Conservation (phyloP, 1,284 basidiomycete species). For the Trichosporon sp. region DNA sequence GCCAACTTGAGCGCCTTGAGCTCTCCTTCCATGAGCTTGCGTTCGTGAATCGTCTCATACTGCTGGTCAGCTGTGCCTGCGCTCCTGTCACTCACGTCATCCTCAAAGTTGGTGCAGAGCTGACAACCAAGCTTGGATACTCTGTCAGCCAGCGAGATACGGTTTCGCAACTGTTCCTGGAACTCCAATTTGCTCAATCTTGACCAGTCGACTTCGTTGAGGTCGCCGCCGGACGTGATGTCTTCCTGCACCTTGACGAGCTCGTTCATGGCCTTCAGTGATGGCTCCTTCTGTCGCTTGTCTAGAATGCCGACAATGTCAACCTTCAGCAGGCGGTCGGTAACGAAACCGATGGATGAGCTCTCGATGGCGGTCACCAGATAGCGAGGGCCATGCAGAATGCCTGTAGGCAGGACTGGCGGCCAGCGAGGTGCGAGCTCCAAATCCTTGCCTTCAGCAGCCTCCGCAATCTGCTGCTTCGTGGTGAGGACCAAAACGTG, state of each 20-base stretch:
- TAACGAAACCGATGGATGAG: slow-evolving; percentile 72
- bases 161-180: slow-evolving; percentile 68
- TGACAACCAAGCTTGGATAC: slow-evolving; percentile 54
- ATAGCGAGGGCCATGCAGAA: slow-evolving; percentile 59
- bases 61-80: slow-evolving; percentile 39
- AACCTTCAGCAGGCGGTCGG: slow-evolving; percentile 67
- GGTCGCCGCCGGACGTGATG: slow-evolving; percentile 48
- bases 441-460: slow-evolving; percentile 57
- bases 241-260: slow-evolving; percentile 56
- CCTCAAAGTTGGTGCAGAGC: slow-evolving; percentile 60
- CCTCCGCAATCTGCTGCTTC: slow-evolving; percentile 56
- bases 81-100: slow-evolving; percentile 56
- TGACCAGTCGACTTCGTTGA: slow-evolving; percentile 79
- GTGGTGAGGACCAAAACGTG: slow-evolving; percentile 68
- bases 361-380: slow-evolving; percentile 64
- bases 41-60: slow-evolving; percentile 69
- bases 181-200: slow-evolving; percentile 83
- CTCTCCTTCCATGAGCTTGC: slow-evolving; percentile 65
- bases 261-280: slow-evolving; percentile 29
- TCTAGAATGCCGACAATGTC: slow-evolving; percentile 55
- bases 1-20: slow-evolving; percentile 70
- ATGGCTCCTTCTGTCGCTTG: slow-evolving; percentile 56
- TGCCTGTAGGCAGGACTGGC: slow-evolving; percentile 53
- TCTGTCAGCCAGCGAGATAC: slow-evolving; percentile 55
- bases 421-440: slow-evolving; percentile 72